Conservation (phyloP, 169 alveolate genomes). For the Eimeria brunetti region DNA sequence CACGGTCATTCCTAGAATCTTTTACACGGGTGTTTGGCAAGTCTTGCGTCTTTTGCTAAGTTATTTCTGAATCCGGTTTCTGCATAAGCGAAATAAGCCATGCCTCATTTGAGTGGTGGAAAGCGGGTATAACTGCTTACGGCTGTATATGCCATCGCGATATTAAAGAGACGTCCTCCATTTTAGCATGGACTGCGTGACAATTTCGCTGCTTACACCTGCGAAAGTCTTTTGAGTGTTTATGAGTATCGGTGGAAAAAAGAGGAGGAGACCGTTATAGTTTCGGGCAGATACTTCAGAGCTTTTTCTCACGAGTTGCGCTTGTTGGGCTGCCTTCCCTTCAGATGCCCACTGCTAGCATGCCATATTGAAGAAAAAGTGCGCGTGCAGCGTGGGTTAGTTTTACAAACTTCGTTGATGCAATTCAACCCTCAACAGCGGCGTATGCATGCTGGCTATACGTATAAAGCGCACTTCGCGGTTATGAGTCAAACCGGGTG, state of each 20-base stretch:
- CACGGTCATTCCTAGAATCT: no score
- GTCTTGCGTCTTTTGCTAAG: no score
- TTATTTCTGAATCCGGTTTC: no score
- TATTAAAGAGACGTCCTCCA: neutral
- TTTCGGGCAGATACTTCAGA: no score
- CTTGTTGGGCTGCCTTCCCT: neutral
- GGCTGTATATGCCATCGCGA: neutral
- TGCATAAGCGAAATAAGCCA: neutral
- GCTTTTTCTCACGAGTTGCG: no score
- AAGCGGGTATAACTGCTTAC: no score
- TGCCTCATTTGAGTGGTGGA: neutral
- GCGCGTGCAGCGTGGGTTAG: no score
- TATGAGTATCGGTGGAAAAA: neutral
- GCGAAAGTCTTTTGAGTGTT: neutral
- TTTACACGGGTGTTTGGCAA: no score
- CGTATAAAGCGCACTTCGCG: neutral
- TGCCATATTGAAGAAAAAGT: no score
- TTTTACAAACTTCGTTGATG: no score
- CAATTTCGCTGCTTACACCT: neutral
- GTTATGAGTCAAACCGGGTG: neutral
- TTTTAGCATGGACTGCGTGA: neutral
- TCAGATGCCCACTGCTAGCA: neutral
- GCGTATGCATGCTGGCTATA: no score
- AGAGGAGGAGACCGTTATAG: neutral
- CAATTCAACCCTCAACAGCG: no score